Evolutionary conservation across 352 stramenopile genomes (phyloP), one percentile per base, ranked within the genome.

Genomic region (Aphanomyces astaci): DNA sequence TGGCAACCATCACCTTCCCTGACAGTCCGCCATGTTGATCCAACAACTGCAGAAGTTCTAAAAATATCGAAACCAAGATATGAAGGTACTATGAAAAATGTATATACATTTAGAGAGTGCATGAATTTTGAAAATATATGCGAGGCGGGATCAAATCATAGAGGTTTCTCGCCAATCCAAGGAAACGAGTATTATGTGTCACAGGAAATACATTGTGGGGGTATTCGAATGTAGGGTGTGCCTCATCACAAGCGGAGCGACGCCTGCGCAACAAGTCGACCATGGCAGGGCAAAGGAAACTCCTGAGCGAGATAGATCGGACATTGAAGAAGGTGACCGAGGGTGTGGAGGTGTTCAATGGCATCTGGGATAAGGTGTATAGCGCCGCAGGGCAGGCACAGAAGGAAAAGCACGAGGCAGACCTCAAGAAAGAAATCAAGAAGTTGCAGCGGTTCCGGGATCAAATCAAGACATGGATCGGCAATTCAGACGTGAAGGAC

Each of bases 401-500:
- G 76, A 99, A 99, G 77, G 97, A 99, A 78, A 99, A 99, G 80
- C 98, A 99, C 72, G 97, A 99, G 77, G 86, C 92, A 39, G 97
- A 99, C 75, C 78, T 99, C 63, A 99, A 99, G 78, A 99, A 99
- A 71, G 97, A 99, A 86, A 99, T 99, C 74, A 99, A 99, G 81
- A 99, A 99, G 79, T 84, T 99, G 43, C 97, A 99, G 86, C 86
- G 96, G 46, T 91, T 96, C 73, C 92, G 97, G 25, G 97, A 99
- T 80, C 96, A 99, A 80, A 98, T 99, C 76, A 99, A 99, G 80
- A 98, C 90, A 66, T 99, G 97, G 97, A 97, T 99, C 69, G 80
- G 87, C 63, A 98, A 94, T 64, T 95, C 87, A 51, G 97, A 99
- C 68, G 96, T 99, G 63, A 99, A 99, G 77, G 96, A 99, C 80